phyloP scores from a whole-genome alignment of 139 green algal species.

The Desmodesmus armatus region DNA sequence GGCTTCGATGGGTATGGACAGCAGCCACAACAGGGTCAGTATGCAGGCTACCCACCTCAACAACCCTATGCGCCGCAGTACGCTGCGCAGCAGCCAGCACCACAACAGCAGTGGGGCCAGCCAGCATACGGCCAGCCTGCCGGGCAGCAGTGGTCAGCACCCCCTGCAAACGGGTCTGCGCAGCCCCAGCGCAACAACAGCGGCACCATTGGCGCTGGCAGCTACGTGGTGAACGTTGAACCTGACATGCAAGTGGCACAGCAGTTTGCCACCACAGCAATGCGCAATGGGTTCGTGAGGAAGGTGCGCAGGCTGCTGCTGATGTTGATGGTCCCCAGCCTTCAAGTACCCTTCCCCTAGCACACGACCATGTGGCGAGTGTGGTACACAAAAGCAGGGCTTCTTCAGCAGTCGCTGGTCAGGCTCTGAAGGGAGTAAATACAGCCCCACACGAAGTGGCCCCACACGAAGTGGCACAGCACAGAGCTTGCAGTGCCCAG shows the following conservation, averaged over 20 bases:
- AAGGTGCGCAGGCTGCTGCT: conserved; percentile 57
- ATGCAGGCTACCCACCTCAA: conserved; percentile 1
- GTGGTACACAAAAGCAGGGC: too few relatives aligned
- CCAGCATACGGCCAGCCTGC: conserved; percentile 13
- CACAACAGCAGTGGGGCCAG: too few relatives aligned
- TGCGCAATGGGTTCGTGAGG: conserved; percentile 67
- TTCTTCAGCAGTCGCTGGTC: too few relatives aligned
- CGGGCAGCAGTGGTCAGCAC: neutral
- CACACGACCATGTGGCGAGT: too few relatives aligned
- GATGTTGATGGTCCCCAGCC: too few relatives aligned
- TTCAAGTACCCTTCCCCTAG: too few relatives aligned
- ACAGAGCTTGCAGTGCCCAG: too few relatives aligned
- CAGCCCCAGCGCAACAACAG: neutral
- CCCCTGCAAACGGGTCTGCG: too few relatives aligned
- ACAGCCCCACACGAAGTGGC: too few relatives aligned
- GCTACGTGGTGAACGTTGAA: conserved; percentile 34
- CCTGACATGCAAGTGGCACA: conserved; percentile 15
- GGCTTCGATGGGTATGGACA: conserved; percentile 16
- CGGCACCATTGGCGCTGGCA: neutral
- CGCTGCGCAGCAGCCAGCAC: neutral
- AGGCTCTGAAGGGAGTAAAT: too few relatives aligned
- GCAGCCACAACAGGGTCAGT: neutral
- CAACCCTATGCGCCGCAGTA: neutral
- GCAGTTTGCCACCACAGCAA: conserved; percentile 50
- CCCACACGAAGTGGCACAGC: too few relatives aligned